phyloP scores from a whole-genome alignment of 495 filamentous ascomycete genomes.

The Penicillium salamii region DNA sequence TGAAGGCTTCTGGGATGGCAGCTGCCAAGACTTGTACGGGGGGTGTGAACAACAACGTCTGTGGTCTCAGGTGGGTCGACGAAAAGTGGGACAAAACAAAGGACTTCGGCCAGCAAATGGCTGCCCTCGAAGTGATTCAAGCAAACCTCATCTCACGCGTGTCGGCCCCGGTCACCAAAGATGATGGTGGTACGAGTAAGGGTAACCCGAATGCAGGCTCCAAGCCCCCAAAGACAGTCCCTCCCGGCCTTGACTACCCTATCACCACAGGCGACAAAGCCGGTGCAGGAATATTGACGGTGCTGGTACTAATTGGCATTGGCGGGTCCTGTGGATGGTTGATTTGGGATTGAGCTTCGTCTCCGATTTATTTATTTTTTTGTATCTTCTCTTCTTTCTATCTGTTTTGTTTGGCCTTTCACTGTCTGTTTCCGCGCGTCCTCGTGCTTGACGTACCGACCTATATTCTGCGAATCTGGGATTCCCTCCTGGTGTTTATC shows the following conservation, averaged over 20 bases:
- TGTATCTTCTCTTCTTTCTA: neutral
- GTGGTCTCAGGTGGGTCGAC: conserved; percentile 65
- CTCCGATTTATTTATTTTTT: neutral
- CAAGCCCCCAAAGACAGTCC: conserved; percentile 10
- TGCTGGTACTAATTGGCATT: conserved; percentile 26
- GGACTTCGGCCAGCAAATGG: conserved; percentile 73
- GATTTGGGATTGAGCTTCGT: conserved; percentile 25
- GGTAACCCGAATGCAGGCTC: conserved; percentile 67
- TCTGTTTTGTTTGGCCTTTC: neutral
- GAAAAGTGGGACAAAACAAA: conserved; percentile 50
- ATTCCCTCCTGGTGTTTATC: neutral
- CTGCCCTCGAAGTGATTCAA: conserved; percentile 65
- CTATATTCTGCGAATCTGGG: neutral
- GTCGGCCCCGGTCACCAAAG: conserved; percentile 56
- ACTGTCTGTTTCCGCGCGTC: neutral
- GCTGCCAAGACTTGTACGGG: conserved; percentile 70
- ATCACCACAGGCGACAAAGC: conserved; percentile 31
- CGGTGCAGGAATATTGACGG: conserved; percentile 35
- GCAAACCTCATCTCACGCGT: conserved; percentile 52
- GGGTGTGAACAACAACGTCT: conserved; percentile 46
- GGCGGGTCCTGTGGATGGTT: conserved; percentile 31
- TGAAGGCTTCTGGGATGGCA: conserved; percentile 62
- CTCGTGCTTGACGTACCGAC: neutral
- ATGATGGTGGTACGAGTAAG: conserved; percentile 70
- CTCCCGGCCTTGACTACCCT: conserved; percentile 8